These are phyloP conservation scores for Irpex sp. DNA, from an alignment of 1,284 basidiomycete genomes.

Conservation along the genomic window DNA sequence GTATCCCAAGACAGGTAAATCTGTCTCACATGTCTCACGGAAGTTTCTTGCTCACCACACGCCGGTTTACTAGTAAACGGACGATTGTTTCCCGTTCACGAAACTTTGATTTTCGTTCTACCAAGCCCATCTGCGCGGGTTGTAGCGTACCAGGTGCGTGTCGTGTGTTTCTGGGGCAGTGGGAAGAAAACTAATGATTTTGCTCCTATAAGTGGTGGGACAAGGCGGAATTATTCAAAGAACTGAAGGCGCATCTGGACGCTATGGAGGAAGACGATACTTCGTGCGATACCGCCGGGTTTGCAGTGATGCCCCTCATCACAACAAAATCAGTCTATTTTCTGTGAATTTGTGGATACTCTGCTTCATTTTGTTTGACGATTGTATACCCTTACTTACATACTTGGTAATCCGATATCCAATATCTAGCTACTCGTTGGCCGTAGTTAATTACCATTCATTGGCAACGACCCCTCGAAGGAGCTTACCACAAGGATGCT, in stretches of 20 bases:
- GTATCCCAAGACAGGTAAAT: slow-evolving; percentile 1
- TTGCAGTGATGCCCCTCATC: not conserved
- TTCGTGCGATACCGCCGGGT: too few species aligned
- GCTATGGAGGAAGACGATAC: not conserved
- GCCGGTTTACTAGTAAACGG: not conserved
- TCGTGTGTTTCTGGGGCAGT: not conserved
- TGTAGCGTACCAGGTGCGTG: slow-evolving; percentile 9
- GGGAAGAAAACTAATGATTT: too few species aligned
- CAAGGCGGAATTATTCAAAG: slow-evolving; percentile 6
- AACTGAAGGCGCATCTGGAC: not conserved
- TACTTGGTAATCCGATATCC: too few species aligned
- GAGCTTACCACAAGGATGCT: too few species aligned
- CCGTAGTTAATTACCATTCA: too few species aligned
- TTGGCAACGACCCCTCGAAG: too few species aligned
- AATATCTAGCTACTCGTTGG: too few species aligned
- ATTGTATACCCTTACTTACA: too few species aligned
- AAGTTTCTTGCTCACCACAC: not conserved
- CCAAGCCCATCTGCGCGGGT: slow-evolving; percentile 12
- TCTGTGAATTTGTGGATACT: too few species aligned
- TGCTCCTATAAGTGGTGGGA: too few species aligned
- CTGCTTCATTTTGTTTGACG: too few species aligned
- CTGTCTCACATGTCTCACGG: not conserved
- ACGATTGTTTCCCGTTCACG: not conserved
- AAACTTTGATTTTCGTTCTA: slow-evolving; percentile 10
- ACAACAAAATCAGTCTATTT: too few species aligned